Conservation (phyloP, 2,329 filamentous ascomycete genomes). For the Fusarium robinianum region DNA sequence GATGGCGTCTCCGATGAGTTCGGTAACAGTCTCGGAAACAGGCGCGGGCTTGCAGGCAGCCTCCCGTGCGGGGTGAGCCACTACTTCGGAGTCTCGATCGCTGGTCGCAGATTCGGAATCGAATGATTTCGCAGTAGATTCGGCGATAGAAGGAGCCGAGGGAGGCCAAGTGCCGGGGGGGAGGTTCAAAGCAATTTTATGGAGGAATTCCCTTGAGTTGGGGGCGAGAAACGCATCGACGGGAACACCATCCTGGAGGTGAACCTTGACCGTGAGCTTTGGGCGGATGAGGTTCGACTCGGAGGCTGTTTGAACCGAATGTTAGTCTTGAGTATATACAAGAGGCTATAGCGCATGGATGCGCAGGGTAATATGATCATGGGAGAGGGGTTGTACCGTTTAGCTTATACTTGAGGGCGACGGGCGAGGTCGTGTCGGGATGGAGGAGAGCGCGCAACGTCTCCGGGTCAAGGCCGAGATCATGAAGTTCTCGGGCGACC, state of each 20-base stretch:
- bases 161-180: constrained; percentile 14
- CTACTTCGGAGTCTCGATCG: constrained; percentile 2
- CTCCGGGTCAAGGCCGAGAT: constrained; percentile 71
- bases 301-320: constrained; percentile 38
- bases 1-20: constrained; percentile 14
- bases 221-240: constrained; percentile 71
- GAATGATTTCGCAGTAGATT: constrained; percentile 6
- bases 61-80: constrained; percentile 2
- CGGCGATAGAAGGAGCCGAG: no score
- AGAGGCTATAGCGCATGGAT: constrained; percentile 16
- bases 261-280: constrained; percentile 71
- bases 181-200: constrained; percentile 59
- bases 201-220: constrained; percentile 65
- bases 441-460: constrained; percentile 69
- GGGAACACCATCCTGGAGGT: constrained; percentile 67
- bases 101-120: constrained; percentile 9
- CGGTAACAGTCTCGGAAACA: constrained; percentile 9
- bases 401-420: constrained; percentile 59
- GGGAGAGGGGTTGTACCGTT: constrained; percentile 45
- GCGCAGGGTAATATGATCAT: background rate
- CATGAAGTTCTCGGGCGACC: constrained; percentile 71
- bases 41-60: no score
- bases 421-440: constrained; percentile 51
- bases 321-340: constrained; percentile 11
- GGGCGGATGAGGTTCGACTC: constrained; percentile 61